Evolutionary conservation across 768 basidiomycete species (phyloP).

Genomic region (Amanita subjunquillea): DNA sequence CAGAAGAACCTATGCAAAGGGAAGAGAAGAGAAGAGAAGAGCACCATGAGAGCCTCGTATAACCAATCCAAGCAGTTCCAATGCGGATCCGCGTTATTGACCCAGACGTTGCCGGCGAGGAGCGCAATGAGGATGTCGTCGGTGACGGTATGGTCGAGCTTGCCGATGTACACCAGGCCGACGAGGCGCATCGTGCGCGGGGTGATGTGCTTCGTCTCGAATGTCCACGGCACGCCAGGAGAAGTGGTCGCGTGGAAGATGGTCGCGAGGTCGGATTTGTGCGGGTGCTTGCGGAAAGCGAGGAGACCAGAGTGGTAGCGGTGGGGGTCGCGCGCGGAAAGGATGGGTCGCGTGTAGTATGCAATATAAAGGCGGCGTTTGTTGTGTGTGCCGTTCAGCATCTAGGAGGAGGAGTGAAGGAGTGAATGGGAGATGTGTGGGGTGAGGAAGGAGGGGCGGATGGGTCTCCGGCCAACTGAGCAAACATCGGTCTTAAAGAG

Average conservation of each 20-base stretch:
- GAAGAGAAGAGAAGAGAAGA: background rate
- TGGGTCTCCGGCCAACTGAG: too few species aligned
- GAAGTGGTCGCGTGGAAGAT: background rate
- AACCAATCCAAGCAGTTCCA: background rate
- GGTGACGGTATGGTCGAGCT: background rate
- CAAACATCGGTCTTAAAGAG: too few species aligned
- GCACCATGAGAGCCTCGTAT: background rate
- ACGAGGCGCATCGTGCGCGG: background rate
- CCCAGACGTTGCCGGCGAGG: background rate
- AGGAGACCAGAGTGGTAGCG: background rate
- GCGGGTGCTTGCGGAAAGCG: background rate
- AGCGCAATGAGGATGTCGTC: background rate
- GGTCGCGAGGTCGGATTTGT: background rate
- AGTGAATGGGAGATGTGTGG: too few species aligned
- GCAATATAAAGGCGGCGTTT: slow-evolving; percentile 1
- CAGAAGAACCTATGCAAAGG: background rate
- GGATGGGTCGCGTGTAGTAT: background rate
- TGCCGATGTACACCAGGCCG: background rate
- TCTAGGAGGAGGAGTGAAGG: background rate
- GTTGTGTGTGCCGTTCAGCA: background rate
- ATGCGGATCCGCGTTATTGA: background rate
- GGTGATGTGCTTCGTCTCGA: background rate
- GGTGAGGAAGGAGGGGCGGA: too few species aligned
- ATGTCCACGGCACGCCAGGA: background rate
- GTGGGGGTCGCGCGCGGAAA: background rate